Conservation (phyloP, 345 rosid species). For the Rhodamnia rubescens region DNA sequence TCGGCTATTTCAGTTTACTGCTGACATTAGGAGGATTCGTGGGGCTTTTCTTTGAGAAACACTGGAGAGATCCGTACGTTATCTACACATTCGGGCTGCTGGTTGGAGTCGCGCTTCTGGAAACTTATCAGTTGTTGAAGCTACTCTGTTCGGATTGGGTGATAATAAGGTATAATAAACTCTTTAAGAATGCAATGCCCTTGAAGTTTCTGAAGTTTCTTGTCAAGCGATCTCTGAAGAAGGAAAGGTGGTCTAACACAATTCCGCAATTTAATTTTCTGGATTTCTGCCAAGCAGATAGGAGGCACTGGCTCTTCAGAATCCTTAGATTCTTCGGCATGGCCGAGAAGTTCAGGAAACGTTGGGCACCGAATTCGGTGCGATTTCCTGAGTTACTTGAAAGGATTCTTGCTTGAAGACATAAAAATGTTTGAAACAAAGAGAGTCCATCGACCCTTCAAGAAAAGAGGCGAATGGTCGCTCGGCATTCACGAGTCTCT, state of each 20-base stretch:
- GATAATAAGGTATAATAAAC: not conserved
- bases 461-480: slow-evolving; percentile 5
- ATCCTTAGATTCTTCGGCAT: not conserved
- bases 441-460: not conserved
- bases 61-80: not conserved
- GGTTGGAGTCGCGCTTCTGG: not conserved
- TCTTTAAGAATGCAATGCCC: not conserved
- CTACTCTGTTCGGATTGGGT: not conserved
- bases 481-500: not conserved
- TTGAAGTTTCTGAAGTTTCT: not conserved
- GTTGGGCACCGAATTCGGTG: not conserved
- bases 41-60: not conserved
- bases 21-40: not conserved
- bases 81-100: not conserved
- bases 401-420: not conserved
- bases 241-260: not conserved
- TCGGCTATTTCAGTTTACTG: not conserved
- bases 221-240: not conserved
- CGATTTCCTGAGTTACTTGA: not conserved
- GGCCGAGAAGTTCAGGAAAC: not conserved
- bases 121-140: not conserved
- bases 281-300: not conserved
- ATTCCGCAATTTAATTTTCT: not conserved
- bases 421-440: not conserved
- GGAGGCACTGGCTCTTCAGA: not conserved